Evolutionary conservation across 1,284 basidiomycete species (phyloP).

Genomic region (Rhodotorula mucilaginosa): DNA sequence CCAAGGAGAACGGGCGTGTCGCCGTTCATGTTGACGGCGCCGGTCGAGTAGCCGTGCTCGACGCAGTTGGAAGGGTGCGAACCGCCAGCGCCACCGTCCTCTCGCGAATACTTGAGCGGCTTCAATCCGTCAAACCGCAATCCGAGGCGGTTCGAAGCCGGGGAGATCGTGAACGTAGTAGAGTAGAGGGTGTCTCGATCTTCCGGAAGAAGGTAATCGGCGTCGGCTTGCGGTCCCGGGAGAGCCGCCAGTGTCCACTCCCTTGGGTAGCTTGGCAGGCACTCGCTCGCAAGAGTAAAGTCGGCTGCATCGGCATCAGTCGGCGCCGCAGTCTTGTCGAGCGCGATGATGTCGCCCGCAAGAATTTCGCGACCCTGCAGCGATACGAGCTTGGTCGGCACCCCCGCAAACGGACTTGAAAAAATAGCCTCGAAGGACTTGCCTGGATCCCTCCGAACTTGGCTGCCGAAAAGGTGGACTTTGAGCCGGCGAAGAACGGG

Average conservation of each 20-base stretch:
- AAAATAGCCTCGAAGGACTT: neutral
- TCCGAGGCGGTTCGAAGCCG: slow-evolving; percentile 50
- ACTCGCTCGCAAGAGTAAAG: slow-evolving; percentile 1
- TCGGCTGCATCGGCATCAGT: neutral
- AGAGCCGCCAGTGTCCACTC: slow-evolving; percentile 61
- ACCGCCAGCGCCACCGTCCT: slow-evolving; percentile 66
- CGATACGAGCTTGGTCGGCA: neutral
- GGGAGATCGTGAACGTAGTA: slow-evolving; percentile 57
- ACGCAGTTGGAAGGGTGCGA: slow-evolving; percentile 69
- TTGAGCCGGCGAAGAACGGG: slow-evolving; percentile 58
- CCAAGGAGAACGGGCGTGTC: slow-evolving; percentile 68
- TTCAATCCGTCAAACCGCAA: slow-evolving; percentile 51
- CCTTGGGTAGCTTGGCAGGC: slow-evolving; percentile 4
- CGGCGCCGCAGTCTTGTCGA: slow-evolving; percentile 39
- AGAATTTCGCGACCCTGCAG: slow-evolving; percentile 55
- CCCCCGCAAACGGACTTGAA: too few relatives aligned
- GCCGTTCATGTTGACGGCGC: slow-evolving; percentile 63
- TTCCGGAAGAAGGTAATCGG: slow-evolving; percentile 57
- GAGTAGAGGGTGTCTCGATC: slow-evolving; percentile 57
- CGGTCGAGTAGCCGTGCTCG: slow-evolving; percentile 56
- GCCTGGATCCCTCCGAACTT: slow-evolving; percentile 47
- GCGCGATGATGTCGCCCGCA: slow-evolving; percentile 53
- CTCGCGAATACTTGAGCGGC: slow-evolving; percentile 56
- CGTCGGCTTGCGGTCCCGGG: slow-evolving; percentile 64
- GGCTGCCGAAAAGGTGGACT: slow-evolving; percentile 45